phyloP scores from a whole-genome alignment of 805 yeast genomes.

The Babjeviella inositovora region DNA sequence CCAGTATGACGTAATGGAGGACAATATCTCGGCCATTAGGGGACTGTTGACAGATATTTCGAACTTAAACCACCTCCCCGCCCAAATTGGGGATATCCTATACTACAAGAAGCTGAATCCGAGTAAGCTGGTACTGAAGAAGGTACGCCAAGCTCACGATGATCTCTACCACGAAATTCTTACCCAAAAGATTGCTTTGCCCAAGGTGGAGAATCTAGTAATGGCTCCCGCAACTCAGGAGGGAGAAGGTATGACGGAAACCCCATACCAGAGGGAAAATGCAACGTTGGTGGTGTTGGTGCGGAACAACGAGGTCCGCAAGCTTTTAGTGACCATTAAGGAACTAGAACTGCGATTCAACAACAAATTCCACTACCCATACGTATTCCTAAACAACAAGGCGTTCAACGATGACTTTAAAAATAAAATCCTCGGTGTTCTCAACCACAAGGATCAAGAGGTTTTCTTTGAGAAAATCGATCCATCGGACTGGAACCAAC shows the following conservation, averaged over 20 bases:
- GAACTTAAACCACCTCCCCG: too few species aligned
- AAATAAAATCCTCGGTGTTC: conserved; percentile 17
- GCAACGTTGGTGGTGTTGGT: conserved; percentile 67
- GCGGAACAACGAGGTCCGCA: conserved; percentile 42
- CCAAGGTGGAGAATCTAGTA: too few species aligned
- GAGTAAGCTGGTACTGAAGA: too few species aligned
- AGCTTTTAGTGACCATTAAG: conserved; percentile 32
- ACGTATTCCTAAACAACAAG: conserved; percentile 62
- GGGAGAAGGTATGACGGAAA: too few species aligned
- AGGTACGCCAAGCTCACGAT: too few species aligned
- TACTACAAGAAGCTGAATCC: too few species aligned
- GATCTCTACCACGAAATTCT: too few species aligned
- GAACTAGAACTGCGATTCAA: conserved; percentile 55
- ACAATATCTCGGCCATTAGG: too few species aligned
- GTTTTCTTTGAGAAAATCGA: conserved; percentile 24
- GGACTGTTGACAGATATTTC: too few species aligned
- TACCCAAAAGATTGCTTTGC: too few species aligned
- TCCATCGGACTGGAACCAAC: conserved; percentile 27
- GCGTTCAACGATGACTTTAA: conserved; percentile 48
- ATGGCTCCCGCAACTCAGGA: background rate
- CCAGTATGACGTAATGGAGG: too few species aligned
- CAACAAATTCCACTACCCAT: conserved; percentile 59
- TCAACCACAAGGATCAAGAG: conserved; percentile 16
- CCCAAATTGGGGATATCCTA: too few species aligned
- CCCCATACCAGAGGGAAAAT: conserved; percentile 29